Evolutionary conservation across 768 basidiomycete species (phyloP), one percentile per base, ranked within the genome.

Genomic region (Russula vinacea): DNA sequence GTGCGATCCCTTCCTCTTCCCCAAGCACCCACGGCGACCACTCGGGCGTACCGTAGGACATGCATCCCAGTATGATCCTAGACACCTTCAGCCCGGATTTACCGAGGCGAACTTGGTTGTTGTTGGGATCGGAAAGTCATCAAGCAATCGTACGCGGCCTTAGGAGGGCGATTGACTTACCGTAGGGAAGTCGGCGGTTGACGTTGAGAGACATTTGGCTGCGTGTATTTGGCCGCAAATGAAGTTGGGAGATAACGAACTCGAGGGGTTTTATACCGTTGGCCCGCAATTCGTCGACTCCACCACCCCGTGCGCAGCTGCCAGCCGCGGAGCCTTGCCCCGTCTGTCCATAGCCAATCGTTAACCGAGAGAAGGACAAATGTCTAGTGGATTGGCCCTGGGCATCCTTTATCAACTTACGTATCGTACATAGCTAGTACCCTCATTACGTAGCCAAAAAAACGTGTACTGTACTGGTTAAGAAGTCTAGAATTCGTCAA

Each of bases 11-110:
- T 60, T 78, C 76, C 35, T 75, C 72, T 39, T 79, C 76, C 8
- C 62, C 70, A 2, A 76, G 67, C 26, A 78, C 73, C 79, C 78
- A 81, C 16, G 69, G 68, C 42, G 73, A 65, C 72, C 77, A 77
- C n/a, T 62, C 67, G 19, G 67, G 24, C 47, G 53, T 58, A 10
- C 76, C 76, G 55, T 76, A 77, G 33, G 66, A 63, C 76, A 76
- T 76, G 24, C 68, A 71, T 17, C 76, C 78, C 7, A 78, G 65
- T 44, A 78, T 73, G 51, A 74, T 67, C 37, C 64, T 72, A 16
- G 72, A 72, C 11, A 73, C 71, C 49, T 73, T 74, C 58, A 74
- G 42, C 1, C 72, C 71, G 0, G 72, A 72, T 49, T 70, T 74
- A 2, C 73, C 73, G 11, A 73, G 68, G n/a, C 73, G 70, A 14